Base-by-base conservation (phyloP, 352 stramenopile species). In the Phytophthora multivora region DNA sequence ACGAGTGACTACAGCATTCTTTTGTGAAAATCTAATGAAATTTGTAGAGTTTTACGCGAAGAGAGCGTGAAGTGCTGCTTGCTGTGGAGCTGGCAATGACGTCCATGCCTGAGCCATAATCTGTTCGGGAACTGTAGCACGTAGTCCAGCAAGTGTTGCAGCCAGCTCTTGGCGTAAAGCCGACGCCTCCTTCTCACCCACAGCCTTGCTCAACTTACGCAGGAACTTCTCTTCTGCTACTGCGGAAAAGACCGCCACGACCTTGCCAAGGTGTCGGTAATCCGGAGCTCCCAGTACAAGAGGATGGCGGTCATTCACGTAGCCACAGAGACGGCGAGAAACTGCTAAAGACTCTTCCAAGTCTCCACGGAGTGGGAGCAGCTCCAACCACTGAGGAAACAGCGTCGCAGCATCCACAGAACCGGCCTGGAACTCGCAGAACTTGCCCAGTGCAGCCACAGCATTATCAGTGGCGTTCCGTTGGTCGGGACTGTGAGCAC, bases 391-490 rank as follows among this genome's bases (percentile, higher is more conserved):
- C 52, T 91, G 75, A 21, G 82, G 73, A 53, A 93, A 91, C 16
- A 95, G 47, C 30, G 63, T 71, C 1, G 66, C 60, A 0, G 79
- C 68, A 45, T 83, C 78, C 11, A 93, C 64, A 8, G 65, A 76
- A 4, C 21, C 59, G 2, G 73, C 42, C 35, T 94, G 83, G 53
- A 84, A 72, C 63, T 91, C 86, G 18, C 80, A 90, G 35, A 94
- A 75, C 25, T 91, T 79, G 1, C 86, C 83, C 5, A 94, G 70
- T 6, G 86, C 80, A 21, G 84, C 86, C 30, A 93, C 80, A 11
- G 80, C 86, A 45, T 95, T 95, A 64, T 95, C 84, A 0, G 76
- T 91, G 1, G 84, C 86, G 52, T 92, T 95, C n/a, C 78, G 51
- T 55, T 86, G 81, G 28, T 71, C 66, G 2, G 71, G 38, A 41